Evolutionary conservation across 306 rosid genomes (phyloP).

Genomic region (Boehmeria nivea): DNA sequence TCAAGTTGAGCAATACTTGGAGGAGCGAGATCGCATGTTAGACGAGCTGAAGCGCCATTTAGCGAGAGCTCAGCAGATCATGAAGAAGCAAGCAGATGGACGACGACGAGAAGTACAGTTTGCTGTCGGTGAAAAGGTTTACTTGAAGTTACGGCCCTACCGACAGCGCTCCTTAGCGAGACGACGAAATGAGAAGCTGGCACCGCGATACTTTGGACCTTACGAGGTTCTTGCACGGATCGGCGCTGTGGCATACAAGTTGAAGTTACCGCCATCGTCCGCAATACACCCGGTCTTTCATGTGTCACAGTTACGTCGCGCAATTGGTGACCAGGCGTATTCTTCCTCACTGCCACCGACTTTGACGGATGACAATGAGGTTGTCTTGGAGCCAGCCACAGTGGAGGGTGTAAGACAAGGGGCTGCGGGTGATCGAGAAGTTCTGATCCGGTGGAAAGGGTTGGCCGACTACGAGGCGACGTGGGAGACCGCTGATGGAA

Average conservation of each 20-base stretch:
- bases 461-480: not conserved
- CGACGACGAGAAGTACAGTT: not conserved
- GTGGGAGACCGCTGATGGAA: not conserved
- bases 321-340: not conserved
- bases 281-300: not conserved
- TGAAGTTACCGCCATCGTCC: not conserved
- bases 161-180: not conserved
- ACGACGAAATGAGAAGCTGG: not conserved
- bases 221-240: not conserved
- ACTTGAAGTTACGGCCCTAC: not conserved
- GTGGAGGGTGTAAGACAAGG: not conserved
- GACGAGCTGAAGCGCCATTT: not conserved
- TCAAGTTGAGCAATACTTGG: not conserved
- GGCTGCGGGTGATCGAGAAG: not conserved
- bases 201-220: not conserved
- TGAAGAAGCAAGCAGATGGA: not conserved
- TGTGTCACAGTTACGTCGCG: not conserved
- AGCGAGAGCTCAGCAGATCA: not conserved
- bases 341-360: not conserved
- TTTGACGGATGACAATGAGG: not conserved
- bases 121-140: not conserved
- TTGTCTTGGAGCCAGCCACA: not conserved
- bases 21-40: not conserved
- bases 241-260: not conserved
- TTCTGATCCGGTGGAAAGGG: not conserved